Base-by-base conservation (phyloP, 2,329 filamentous ascomycete species). In the Aspergillus clavatus region DNA sequence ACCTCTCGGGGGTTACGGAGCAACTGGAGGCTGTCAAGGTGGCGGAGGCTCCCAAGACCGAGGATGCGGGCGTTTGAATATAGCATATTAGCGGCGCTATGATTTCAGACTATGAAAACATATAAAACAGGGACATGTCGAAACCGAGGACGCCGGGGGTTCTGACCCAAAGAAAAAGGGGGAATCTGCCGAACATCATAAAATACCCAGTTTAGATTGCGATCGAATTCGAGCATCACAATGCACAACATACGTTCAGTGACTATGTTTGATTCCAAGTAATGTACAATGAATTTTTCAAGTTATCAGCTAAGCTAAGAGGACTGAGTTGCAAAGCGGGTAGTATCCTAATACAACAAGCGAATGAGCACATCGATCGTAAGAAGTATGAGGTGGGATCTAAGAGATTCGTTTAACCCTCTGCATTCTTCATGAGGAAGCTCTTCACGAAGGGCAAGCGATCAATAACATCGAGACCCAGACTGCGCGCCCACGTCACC, bases 391-490 rank as follows among this genome's bases (percentile, higher is more conserved):
- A 37, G 3, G 22, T 24, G 11, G 46, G 5, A 11, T 40, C 39
- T n/a, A 18, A 23, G 23, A 45, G 28, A 38, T 23, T 45, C 24
- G 29, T 21, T 46, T 44, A 66, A 3, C 61, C 61, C 45, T 70
- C 74, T 38, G 81, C 81, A 54, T 74, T 73, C 54, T 80, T 80
- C 91, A 97, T 97, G 51, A 97, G 76, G 62, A 90, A 88, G 36
- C 77, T 80, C 76, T 97, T 97, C 45, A 95, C 60, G 28, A 85
- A 81, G 0, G 80, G 78, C 60, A 95, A 61, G 2, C 79, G 77
- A 67, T 96, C 84, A 50, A 96, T 85, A 6, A 85, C 80, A 50
- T 75, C 79, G 50, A 97, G 67, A 0, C 91, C 91, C 38, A 89
- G 61, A 42, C 87, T 90, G 50, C 91, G 78, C 40, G 90, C 73